Base-by-base conservation (phyloP, 2,329 filamentous ascomycete genomes). In the Fusarium sp. region DNA sequence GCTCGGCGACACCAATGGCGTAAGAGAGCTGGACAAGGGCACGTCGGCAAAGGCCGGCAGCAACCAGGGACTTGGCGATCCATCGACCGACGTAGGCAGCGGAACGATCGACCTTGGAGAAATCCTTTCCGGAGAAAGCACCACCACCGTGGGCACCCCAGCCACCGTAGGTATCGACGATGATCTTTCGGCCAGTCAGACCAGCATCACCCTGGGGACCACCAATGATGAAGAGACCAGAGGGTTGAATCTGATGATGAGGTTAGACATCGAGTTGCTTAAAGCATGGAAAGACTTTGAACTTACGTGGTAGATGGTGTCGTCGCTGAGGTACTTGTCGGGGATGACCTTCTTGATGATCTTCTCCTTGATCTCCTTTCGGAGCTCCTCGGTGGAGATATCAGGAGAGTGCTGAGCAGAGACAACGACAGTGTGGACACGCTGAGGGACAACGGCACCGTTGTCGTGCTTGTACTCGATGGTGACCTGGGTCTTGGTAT, bases 121-220 rank as follows among this genome's bases (percentile, higher is more conserved):
- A 99, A 83, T 99, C 96, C 91, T 99, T 99, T 78, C 96, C 96
- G 77, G 96, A 98, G 92, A 99, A 99, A 82, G 96, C 96, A 91
- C 96, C 96, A 87, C 96, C 96, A 88, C 96, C 96, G 88, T 99
- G 96, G 76, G 96, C 96, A 85, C 96, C 96, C 96, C 96, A 98
- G 77, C 96, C 96, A 86, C 96, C 96, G 86, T 99, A 99, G 82
- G 96, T 98, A 86, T 99, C 96, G 81, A 99, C 96, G 73, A 97
- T 90, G 89, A 99, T 99, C 91, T 99, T 99, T 79, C 96, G 94
- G 82, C 96, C 96, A 70, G 96, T 99, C 71, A 99, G 88, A 89
- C 96, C 96, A 77, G 96, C 96, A 77, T 99, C 96, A 89, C 96
- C 96, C 87, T 99, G 95, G 74, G 96, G 96, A 76, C 96, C 96